phyloP scores from a whole-genome alignment of 2,329 filamentous ascomycete genomes.

The Trichoderma arundinaceum region DNA sequence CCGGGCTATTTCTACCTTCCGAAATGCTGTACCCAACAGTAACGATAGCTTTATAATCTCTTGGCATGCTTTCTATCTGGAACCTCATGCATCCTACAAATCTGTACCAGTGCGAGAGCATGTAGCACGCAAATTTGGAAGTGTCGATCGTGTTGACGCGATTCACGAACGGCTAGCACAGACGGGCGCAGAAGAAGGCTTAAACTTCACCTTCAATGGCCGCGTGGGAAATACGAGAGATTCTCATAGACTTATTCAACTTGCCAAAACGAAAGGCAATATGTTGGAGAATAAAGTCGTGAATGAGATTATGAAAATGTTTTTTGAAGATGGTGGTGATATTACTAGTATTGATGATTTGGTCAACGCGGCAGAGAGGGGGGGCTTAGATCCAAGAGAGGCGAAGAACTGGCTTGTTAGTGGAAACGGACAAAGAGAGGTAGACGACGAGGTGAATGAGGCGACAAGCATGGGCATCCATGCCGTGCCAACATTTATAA shows the following conservation, averaged over 20 bases:
- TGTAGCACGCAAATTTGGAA: neutral
- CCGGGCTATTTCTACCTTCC: neutral
- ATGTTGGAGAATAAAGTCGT: neutral
- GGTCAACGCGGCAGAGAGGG: neutral
- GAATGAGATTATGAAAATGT: neutral
- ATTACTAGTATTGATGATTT: neutral
- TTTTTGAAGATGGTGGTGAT: neutral
- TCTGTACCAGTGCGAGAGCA: neutral
- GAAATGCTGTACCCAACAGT: neutral
- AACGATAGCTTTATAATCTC: neutral
- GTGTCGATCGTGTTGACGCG: neutral
- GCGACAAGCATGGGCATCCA: neutral
- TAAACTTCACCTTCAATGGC: neutral
- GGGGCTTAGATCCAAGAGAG: neutral
- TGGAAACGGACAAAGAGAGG: neutral
- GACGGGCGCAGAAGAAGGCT: neutral
- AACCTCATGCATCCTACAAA: neutral
- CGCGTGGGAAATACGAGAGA: neutral
- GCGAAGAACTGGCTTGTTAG: neutral
- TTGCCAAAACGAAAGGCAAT: neutral
- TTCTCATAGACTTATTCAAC: neutral
- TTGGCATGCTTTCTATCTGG: neutral
- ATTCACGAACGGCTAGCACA: neutral
- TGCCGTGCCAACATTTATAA: neutral
- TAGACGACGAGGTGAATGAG: neutral